Base-by-base conservation (phyloP, 345 rosid genomes). In the Cochlearia excelsa region DNA sequence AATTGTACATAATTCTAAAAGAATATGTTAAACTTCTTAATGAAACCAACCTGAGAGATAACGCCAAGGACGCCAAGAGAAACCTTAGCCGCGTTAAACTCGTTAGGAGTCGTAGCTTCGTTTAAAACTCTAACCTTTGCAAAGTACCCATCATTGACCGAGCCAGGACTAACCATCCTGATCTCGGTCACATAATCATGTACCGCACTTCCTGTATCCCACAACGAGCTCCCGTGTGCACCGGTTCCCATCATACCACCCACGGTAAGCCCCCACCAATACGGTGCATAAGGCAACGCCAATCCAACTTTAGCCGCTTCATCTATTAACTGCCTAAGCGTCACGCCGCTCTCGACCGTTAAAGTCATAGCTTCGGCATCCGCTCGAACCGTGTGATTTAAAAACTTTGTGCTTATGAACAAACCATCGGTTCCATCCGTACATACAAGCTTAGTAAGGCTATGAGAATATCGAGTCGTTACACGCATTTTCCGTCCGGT, bases 31-130 rank as follows among this genome's bases (percentile, higher is more conserved):
- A 33, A 26, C 3, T 26, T 16, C 23, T 10, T 11, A 9, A 26
- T 44, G 2, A 16, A 61, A 4, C 39, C 0, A 73, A 86, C 97
- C 90, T 90, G 87, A n/a, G 86, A 80, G 50, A 87, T 77, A 39
- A 87, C 95, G 2, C 97, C 97, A 51, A 87, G 88, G 63, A 84
- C 93, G 1, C 93, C 97, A 6, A 87, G 90, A 2, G 93, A 84
- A 57, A 90, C 97, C 67, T 74, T 83, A 7, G 79, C 85, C 0
- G 87, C 97, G 35, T 77, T 61, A n/a, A 86, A 77, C 33, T 83
- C 86, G 2, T 57, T 40, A 30, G 42, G 66, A 37, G 34, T 57
- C 31, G 68, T 59, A 2, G 27, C 35, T 39, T 75, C 73, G 8
- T 45, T 56, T 5, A 87, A 67, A 26, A 64, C 74, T 67, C 85